Base-by-base conservation (phyloP, 805 yeast genomes). In the Maudiozyma serrabonitensis region DNA sequence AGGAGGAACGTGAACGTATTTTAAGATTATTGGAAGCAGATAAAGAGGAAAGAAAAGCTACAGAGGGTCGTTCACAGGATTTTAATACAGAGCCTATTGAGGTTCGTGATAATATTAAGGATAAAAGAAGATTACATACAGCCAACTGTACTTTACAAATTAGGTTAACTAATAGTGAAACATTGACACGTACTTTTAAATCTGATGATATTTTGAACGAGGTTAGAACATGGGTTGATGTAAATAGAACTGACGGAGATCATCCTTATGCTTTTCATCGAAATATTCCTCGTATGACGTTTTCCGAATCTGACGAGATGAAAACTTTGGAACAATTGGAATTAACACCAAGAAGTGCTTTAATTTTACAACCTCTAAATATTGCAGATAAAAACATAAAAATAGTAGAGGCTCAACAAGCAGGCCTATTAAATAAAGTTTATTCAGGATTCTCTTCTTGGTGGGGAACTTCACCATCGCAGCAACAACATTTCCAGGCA, bases 261-360 rank as follows among this genome's bases (percentile, higher is more conserved):
- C 64, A 69, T 1, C 73, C 80, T 48, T 73, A 68, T 52, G 62
- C 66, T 12, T 74, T 73, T 55, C 80, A 77, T 54, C 70, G 78
- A 54, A 71, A 69, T 41, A 70, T 79, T 43, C 90, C 87, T 19
- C 75, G 85, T 50, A 73, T 78, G 5, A 76, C 83, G 0, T 88
- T 83, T 52, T 68, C 80, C 2, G 75, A 74, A 4, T 75, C 79
- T 0, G 84, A 83, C 46, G 91, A 88, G 56, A 72, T 73, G 49
- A 67, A 67, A 51, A 67, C 80, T 2, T 68, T 89, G 38, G 62
- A 61, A 25, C 75, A 71, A 3, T 69, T 89, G 48, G 80, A 79
- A 21, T 68, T 89, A 46, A 73, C 78, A 15, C 90, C 91, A 2
- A 72, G 95, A 50, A 82, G 95, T 11, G 87, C 84, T 0, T 64